Evolutionary conservation across 2,329 filamentous ascomycete genomes (phyloP).

Genomic region (Fusarium floridanum): DNA sequence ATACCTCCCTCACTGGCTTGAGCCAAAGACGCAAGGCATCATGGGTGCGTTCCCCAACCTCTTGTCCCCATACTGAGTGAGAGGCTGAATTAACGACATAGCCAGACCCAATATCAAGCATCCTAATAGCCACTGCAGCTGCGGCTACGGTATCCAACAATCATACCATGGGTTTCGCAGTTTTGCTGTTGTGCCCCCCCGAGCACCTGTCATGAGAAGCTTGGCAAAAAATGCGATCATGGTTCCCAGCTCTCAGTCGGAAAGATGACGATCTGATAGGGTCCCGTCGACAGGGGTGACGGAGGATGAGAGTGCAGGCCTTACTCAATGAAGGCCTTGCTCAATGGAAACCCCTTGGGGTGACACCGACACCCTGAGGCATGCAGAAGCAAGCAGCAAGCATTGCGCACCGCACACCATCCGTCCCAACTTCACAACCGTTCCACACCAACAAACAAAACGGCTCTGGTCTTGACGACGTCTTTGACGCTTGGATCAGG

Average conservation of each 20-base stretch:
- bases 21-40: conserved; percentile 6
- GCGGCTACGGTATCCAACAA: not conserved
- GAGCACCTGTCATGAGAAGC: conserved; percentile 26
- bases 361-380: conserved; percentile 11
- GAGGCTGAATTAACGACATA: not conserved
- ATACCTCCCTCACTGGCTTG: conserved; percentile 1
- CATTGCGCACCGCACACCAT: conserved; percentile 31
- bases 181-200: not conserved
- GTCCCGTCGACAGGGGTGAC: conserved; percentile 29
- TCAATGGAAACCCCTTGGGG: conserved; percentile 26
- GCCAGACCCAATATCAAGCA: not conserved
- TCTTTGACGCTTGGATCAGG: conserved; percentile 42
- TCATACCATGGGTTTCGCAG: not conserved
- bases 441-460: conserved; percentile 37
- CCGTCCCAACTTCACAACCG: conserved; percentile 41
- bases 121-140: not conserved
- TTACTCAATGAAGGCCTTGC: conserved; percentile 8
- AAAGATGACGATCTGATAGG: conserved; percentile 45
- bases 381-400: conserved; percentile 10
- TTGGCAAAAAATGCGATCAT: conserved; percentile 26
- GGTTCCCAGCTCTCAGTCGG: conserved; percentile 22
- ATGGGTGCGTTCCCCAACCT: conserved; percentile 7
- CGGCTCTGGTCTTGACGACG: conserved; percentile 28
- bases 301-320: conserved; percentile 10
- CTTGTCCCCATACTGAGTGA: conserved; percentile 7